These are phyloP conservation scores for Pezicula carpinea DNA, from an alignment of 2,329 filamentous ascomycete genomes.

Conservation along the genomic window DNA sequence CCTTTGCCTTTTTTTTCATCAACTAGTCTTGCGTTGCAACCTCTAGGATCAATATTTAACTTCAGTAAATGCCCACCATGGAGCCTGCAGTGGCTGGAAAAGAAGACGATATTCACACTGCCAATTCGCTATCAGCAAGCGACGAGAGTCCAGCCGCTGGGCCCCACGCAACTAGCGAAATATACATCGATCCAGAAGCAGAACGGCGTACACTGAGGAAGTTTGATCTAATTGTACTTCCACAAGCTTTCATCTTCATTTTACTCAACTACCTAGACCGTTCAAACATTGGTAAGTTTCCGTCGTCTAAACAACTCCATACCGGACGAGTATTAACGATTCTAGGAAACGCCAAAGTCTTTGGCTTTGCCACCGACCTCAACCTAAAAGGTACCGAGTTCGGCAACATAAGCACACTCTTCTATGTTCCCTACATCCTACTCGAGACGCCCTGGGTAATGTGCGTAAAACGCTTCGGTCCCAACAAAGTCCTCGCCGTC, in stretches of 20 bases:
- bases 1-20: too few relatives aligned
- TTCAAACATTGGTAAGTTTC: slow-evolving; percentile 1
- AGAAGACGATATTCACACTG: background rate
- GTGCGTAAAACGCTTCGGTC: slow-evolving; percentile 10
- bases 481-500: slow-evolving; percentile 7
- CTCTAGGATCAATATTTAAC: background rate
- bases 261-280: slow-evolving; percentile 2
- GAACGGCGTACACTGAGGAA: background rate
- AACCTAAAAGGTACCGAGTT: slow-evolving; percentile 18
- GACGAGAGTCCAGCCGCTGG: background rate
- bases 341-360: slow-evolving; percentile 21
- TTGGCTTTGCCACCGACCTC: slow-evolving; percentile 23
- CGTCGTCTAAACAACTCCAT: too few relatives aligned
- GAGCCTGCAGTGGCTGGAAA: background rate
- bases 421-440: slow-evolving; percentile 12
- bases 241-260: slow-evolving; percentile 1
- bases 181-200: slow-evolving; percentile 1
- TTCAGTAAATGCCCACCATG: background rate
- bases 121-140: background rate
- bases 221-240: slow-evolving; percentile 1
- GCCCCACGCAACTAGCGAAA: background rate
- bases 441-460: slow-evolving; percentile 22
- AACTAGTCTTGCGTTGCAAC: too few relatives aligned
- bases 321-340: background rate
- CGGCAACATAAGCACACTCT: slow-evolving; percentile 20